Evolutionary conservation across 2,329 filamentous ascomycete genomes (phyloP), one percentile per base, ranked within the genome.

Genomic region (Monosporascus cannonballus): DNA sequence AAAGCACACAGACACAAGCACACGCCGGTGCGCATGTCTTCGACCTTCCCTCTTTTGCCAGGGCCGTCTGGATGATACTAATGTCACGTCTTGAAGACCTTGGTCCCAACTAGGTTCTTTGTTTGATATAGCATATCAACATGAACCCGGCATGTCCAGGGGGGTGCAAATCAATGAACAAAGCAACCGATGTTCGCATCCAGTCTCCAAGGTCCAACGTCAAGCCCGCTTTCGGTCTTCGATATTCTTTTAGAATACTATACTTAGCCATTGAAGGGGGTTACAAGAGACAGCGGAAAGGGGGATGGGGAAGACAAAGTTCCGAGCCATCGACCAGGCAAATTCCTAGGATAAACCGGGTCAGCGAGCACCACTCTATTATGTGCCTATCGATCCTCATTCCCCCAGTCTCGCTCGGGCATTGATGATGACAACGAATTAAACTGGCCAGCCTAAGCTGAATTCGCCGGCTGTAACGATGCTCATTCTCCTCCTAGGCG

Each of bases 401-500:
- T 34, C 4, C 11, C 11, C 11, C 11, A 34, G 11, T 34, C 30
- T 34, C 30, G 4, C 11, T 14, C 5, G 9, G 20, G 46, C 24
- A 22, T 36, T 25, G n/a, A 47, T 3, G 30, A 20, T 51, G 24
- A 22, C 24, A 42, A 17, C 14, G 6, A 49, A 14, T 17, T 39
- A 30, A 45, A 8, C 27, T n/a, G 37, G 17, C 36, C 44, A 20
- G 27, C 30, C 11, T 34, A 34, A 48, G 38, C 38, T 17, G 27
- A 45, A 17, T 17, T 14, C 30, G 20, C 47, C 36, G 27, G 18
- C 48, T n/a, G 5, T 30, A 46, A 45, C 27, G 17, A 60, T 58
- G 53, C 47, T 61, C 9, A 50, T 59, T 47, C 57, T 65, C 50
- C 18, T 61, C 25, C 14, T 58, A 25, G 58, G 46, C 48, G 53